These are phyloP conservation scores for Euphorbia lathyris DNA, from an alignment of 345 rosid genomes.

Conservation along the genomic window DNA sequence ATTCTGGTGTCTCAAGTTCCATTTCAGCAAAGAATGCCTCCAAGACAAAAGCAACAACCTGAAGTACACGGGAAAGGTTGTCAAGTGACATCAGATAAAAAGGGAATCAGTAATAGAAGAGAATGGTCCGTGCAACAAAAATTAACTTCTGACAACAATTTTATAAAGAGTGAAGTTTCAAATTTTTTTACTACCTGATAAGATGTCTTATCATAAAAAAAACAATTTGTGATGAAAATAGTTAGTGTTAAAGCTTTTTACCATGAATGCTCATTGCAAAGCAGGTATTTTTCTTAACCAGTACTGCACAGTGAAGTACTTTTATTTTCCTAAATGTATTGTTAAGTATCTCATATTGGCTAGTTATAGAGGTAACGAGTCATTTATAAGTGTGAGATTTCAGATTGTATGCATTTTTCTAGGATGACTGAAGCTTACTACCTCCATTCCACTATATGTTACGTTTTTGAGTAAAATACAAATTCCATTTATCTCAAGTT, in stretches of 20 bases:
- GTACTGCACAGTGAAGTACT: background rate
- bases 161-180: background rate
- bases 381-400: no score
- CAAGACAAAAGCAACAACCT: slow-evolving; percentile 97
- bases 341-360: no score
- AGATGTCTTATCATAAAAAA: background rate
- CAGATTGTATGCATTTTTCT: no score
- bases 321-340: background rate
- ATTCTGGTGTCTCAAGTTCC: slow-evolving; percentile 73
- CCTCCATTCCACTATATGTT: no score
- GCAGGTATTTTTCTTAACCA: background rate
- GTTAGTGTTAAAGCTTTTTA: no score
- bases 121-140: background rate
- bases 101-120: background rate
- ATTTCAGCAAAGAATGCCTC: slow-evolving; percentile 96
- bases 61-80: slow-evolving; percentile 26
- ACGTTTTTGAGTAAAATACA: no score
- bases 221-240: no score
- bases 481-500: no score
- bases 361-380: no score
- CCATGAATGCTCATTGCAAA: background rate
- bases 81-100: background rate
- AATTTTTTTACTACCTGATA: background rate
- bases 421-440: no score
- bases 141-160: background rate